Evolutionary conservation across 345 rosid species (phyloP).

Genomic region (Hibiscus trionum): DNA sequence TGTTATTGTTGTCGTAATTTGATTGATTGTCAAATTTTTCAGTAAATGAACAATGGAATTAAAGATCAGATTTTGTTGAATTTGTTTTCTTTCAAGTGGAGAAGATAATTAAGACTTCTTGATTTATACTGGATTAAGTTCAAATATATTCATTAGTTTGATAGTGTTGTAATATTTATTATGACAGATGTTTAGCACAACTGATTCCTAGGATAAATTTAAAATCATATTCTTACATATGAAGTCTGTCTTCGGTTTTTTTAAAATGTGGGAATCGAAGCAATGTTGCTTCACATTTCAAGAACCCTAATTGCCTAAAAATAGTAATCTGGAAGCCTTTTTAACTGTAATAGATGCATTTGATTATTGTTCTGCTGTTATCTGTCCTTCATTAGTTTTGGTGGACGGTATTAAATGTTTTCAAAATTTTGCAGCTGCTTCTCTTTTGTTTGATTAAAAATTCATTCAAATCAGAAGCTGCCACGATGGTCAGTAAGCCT

Average conservation of each 20-base stretch:
- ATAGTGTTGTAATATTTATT: too few relatives aligned
- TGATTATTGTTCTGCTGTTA: not conserved
- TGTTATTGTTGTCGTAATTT: not conserved
- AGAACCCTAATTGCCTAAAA: not conserved
- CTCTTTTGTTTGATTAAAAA: not conserved
- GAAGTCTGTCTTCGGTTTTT: not conserved
- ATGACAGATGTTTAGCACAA: too few relatives aligned
- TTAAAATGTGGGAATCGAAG: not conserved
- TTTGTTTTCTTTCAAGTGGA: too few relatives aligned
- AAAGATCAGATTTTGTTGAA: not conserved
- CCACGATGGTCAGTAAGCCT: conserved; percentile 35
- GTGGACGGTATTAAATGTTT: not conserved
- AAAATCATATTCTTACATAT: not conserved
- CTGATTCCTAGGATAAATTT: too few relatives aligned
- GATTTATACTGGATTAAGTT: not conserved
- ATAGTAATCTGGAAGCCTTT: not conserved
- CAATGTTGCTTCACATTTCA: not conserved
- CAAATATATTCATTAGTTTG: not conserved
- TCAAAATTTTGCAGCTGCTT: not conserved
- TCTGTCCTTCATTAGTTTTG: not conserved
- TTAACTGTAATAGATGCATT: not conserved
- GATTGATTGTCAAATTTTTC: not conserved
- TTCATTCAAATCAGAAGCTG: conserved; percentile 6
- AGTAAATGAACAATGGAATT: not conserved
- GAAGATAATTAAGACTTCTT: too few relatives aligned